These are phyloP conservation scores for Phytopythium aichiense DNA, from an alignment of 352 stramenopile species.

Conservation along the genomic window DNA sequence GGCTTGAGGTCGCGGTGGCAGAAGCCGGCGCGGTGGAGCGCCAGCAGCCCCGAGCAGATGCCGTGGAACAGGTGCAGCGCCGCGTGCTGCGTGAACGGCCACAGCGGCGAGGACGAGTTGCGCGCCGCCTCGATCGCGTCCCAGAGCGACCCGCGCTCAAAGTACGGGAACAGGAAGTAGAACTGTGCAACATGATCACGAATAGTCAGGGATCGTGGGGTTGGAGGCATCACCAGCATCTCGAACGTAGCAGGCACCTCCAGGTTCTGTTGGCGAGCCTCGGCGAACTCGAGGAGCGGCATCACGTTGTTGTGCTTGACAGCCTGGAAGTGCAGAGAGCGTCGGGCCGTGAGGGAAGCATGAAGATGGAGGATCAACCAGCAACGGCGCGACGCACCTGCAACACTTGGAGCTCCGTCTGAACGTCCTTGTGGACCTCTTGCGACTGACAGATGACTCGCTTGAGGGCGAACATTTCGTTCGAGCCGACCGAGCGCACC, in stretches of 20 bases:
- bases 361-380: background rate
- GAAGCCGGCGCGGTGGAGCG: constrained; percentile 74
- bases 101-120: constrained; percentile 70
- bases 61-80: constrained; percentile 80
- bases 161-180: constrained; percentile 84
- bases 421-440: constrained; percentile 72
- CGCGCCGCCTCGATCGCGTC: constrained; percentile 61
- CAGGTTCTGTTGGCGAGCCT: constrained; percentile 59
- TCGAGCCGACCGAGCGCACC: constrained; percentile 59
- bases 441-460: constrained; percentile 78
- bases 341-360: background rate
- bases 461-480: constrained; percentile 79
- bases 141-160: constrained; percentile 79
- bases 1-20: constrained; percentile 85
- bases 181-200: constrained; percentile 27
- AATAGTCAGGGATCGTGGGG: background rate
- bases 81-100: constrained; percentile 81
- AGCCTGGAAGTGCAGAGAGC: constrained; percentile 22
- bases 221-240: background rate
- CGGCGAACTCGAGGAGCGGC: constrained; percentile 73
- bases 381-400: constrained; percentile 26
- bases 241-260: constrained; percentile 33
- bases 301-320: constrained; percentile 83
- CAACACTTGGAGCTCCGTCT: constrained; percentile 76
- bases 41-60: constrained; percentile 73